Percentiles rank a stretch among this genome's conserved stretches.
Evolutionary conservation across 2,329 filamentous ascomycete genomes (phyloP).

Genomic region (Cryoendolithus antarcticus): DNA sequence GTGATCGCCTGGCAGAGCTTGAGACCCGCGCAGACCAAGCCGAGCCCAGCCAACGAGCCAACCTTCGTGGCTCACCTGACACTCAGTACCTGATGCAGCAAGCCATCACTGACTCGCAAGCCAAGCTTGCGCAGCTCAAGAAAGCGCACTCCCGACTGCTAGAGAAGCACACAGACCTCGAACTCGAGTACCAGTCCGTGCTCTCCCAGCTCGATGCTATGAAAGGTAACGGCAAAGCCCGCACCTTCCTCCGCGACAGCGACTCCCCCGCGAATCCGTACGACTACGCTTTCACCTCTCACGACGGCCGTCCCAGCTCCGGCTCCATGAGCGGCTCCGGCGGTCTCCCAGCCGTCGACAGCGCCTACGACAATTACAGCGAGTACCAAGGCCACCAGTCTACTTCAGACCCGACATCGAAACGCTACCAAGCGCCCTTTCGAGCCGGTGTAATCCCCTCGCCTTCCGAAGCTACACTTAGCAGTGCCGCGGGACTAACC

Average conservation of each 20-base stretch:
- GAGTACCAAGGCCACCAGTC: conserved; percentile 10
- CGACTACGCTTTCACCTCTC: too few relatives aligned
- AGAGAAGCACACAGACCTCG: conserved; percentile 38
- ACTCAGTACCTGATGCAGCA: conserved; percentile 33
- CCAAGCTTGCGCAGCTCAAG: conserved; percentile 37
- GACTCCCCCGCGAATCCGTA: neutral
- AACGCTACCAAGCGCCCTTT: conserved; percentile 3
- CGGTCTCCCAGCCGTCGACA: conserved; percentile 10
- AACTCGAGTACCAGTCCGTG: conserved; percentile 21
- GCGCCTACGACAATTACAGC: conserved; percentile 13
- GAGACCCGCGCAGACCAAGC: conserved; percentile 18
- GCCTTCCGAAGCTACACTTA: conserved; percentile 12
- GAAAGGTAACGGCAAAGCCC: conserved; percentile 5
- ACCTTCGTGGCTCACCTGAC: neutral
- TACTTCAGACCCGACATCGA: conserved; percentile 11
- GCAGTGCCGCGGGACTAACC: conserved; percentile 10
- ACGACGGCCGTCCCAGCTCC: neutral
- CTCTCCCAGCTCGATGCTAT: conserved; percentile 15
- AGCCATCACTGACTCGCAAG: conserved; percentile 34
- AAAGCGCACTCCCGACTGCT: conserved; percentile 40
- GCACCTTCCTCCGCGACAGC: conserved; percentile 3
- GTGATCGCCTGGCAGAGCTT: conserved; percentile 36
- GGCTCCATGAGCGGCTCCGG: neutral
- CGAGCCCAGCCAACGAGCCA: neutral
- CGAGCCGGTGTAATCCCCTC: conserved; percentile 4